A percentile compares a stretch with the other conserved stretches of the same genome.
Conservation (phyloP, 352 stramenopile species). For the Phytophthora melonis region DNA sequence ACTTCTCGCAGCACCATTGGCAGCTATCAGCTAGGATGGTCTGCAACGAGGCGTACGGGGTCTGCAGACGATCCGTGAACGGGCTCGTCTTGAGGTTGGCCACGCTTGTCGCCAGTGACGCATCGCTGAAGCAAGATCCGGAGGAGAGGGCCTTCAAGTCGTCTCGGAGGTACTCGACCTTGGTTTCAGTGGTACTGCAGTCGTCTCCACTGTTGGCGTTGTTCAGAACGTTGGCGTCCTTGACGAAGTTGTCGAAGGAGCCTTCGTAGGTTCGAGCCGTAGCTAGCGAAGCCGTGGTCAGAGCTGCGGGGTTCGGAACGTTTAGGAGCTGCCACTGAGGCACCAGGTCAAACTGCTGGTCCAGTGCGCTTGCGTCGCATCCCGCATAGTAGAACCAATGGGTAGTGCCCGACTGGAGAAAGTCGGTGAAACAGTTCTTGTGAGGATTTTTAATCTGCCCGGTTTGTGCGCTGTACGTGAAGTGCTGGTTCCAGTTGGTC, state of each 20-base stretch:
- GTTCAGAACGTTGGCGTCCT: not conserved
- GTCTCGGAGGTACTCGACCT: constrained; percentile 1
- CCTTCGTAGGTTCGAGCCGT: not conserved
- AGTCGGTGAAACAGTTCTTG: not conserved
- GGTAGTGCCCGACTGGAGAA: not conserved
- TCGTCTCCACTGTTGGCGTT: constrained; percentile 1
- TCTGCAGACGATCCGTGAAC: not conserved
- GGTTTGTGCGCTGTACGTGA: not conserved
- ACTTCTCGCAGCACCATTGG: constrained; percentile 7
- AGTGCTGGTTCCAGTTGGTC: not conserved
- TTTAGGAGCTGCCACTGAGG: not conserved
- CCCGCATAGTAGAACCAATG: not conserved
- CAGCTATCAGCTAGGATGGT: not conserved
- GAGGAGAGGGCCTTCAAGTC: not conserved
- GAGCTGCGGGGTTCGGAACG: not conserved
- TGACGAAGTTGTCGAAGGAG: not conserved
- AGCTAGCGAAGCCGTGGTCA: not conserved
- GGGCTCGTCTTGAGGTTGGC: constrained; percentile 1
- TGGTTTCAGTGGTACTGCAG: not conserved
- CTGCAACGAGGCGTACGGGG: not conserved
- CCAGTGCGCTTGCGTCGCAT: not conserved
- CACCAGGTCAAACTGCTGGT: not conserved
- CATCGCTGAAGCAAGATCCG: constrained; percentile 4
- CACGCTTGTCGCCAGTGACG: not conserved
- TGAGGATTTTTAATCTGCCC: not conserved